phyloP scores from a whole-genome alignment of 179 eudicot genomes.

The Nepenthes alata region DNA sequence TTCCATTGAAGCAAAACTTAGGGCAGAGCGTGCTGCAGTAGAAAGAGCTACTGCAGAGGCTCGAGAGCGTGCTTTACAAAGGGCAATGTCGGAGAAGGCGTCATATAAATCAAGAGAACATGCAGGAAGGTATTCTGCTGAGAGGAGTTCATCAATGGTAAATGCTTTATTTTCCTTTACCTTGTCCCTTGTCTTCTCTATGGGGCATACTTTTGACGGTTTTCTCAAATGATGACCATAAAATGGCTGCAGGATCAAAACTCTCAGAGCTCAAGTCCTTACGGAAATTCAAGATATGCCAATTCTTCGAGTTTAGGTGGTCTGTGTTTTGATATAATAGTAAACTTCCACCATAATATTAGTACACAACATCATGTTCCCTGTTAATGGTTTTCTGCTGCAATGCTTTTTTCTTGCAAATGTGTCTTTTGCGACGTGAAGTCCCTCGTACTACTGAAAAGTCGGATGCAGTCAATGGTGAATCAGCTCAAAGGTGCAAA shows the following conservation, averaged over 20 bases:
- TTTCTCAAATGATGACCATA: neutral
- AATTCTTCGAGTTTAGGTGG: slow-evolving; percentile 21
- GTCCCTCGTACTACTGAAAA: slow-evolving; percentile 21
- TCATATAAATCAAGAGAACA: slow-evolving; percentile 33
- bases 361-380: neutral
- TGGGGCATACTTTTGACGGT: neutral
- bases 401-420: neutral
- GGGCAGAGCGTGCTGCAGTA: slow-evolving; percentile 88
- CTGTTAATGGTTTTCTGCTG: neutral
- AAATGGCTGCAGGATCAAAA: slow-evolving; percentile 23
- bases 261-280: slow-evolving; percentile 22
- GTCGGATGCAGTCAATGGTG: slow-evolving; percentile 32
- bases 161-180: slow-evolving; percentile 1
- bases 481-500: slow-evolving; percentile 66
- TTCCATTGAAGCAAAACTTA: slow-evolving; percentile 56
- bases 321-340: slow-evolving; percentile 4
- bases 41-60: slow-evolving; percentile 94
- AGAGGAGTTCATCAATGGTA: slow-evolving; percentile 24
- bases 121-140: slow-evolving; percentile 22
- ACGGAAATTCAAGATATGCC: slow-evolving; percentile 8
- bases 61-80: slow-evolving; percentile 87
- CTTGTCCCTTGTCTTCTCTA: neutral
- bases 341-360: neutral
- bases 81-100: slow-evolving; percentile 61
- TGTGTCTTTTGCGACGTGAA: slow-evolving; percentile 9